Evolutionary conservation across 345 rosid species (phyloP).

Genomic region (Eucalyptus camaldulensis): DNA sequence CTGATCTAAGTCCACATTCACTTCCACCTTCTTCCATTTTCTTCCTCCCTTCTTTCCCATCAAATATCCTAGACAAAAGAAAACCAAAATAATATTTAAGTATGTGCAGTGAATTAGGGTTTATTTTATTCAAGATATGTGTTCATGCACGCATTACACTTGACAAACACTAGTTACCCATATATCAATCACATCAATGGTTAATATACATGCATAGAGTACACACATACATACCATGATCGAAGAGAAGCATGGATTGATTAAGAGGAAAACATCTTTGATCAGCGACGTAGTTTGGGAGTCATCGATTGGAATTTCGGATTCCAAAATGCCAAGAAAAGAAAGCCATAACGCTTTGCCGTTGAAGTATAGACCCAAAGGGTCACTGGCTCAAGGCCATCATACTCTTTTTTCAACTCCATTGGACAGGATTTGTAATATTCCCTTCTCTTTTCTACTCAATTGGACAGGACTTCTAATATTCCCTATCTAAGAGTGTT

Average conservation of each 20-base stretch:
- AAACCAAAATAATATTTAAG: too few relatives aligned
- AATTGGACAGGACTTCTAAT: too few relatives aligned
- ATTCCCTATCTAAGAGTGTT: too few relatives aligned
- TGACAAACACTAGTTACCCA: background rate
- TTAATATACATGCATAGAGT: background rate
- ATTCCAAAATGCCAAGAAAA: constrained; percentile 7
- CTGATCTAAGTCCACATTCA: too few relatives aligned
- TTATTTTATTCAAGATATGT: background rate
- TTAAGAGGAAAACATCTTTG: constrained; percentile 12
- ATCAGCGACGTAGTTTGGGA: background rate
- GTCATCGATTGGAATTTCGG: constrained; percentile 1
- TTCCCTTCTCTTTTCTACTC: too few relatives aligned
- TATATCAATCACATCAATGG: background rate
- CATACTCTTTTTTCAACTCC: too few relatives aligned
- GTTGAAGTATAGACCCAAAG: constrained; percentile 11
- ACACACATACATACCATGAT: constrained; percentile 11
- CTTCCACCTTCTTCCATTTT: too few relatives aligned
- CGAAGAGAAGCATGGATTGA: constrained; percentile 32
- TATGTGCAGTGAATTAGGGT: background rate
- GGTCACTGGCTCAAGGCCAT: constrained; percentile 7
- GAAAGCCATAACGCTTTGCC: constrained; percentile 4
- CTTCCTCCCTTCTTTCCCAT: too few relatives aligned
- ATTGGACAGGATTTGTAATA: too few relatives aligned
- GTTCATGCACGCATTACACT: background rate
- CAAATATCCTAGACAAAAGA: too few relatives aligned